A percentile compares a stretch with the other conserved stretches of the same genome.
phyloP scores from a whole-genome alignment of 2,329 filamentous ascomycete genomes.

The Elsinoe australis region DNA sequence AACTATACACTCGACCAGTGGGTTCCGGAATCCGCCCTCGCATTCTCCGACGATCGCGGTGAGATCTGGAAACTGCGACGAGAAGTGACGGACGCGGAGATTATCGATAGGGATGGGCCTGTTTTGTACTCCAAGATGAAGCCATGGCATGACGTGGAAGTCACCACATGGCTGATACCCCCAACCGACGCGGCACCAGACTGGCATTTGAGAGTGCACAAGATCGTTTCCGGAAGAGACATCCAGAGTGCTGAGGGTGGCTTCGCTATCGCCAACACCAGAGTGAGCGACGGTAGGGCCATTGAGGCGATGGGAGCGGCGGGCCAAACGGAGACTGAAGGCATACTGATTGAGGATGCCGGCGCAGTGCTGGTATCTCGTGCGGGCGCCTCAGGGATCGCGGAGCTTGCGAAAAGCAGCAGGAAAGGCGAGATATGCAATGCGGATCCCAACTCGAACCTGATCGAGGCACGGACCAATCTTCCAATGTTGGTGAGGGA shows the following conservation, averaged over 20 bases:
- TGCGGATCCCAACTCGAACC: slow-evolving; percentile 71
- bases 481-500: slow-evolving; percentile 62
- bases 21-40: slow-evolving; percentile 66
- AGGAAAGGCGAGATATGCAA: slow-evolving; percentile 60
- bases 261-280: slow-evolving; percentile 60
- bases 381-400: slow-evolving; percentile 46
- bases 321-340: slow-evolving; percentile 34
- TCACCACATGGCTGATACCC: slow-evolving; percentile 59
- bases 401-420: slow-evolving; percentile 33
- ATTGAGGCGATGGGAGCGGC: slow-evolving; percentile 36
- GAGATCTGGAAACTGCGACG: slow-evolving; percentile 74
- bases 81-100: slow-evolving; percentile 54
- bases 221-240: slow-evolving; percentile 51
- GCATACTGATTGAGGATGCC: slow-evolving; percentile 31
- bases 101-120: slow-evolving; percentile 51
- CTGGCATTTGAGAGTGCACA: slow-evolving; percentile 63
- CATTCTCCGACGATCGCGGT: slow-evolving; percentile 67
- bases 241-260: slow-evolving; percentile 67
- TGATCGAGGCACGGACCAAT: slow-evolving; percentile 63
- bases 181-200: slow-evolving; percentile 51
- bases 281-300: slow-evolving; percentile 51
- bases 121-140: slow-evolving; percentile 63
- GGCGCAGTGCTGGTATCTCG: slow-evolving; percentile 40
- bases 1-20: slow-evolving; percentile 69
- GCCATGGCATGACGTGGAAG: slow-evolving; percentile 60